Conservation (phyloP, 176 grass and related monocot species). For the Secale cereale region DNA sequence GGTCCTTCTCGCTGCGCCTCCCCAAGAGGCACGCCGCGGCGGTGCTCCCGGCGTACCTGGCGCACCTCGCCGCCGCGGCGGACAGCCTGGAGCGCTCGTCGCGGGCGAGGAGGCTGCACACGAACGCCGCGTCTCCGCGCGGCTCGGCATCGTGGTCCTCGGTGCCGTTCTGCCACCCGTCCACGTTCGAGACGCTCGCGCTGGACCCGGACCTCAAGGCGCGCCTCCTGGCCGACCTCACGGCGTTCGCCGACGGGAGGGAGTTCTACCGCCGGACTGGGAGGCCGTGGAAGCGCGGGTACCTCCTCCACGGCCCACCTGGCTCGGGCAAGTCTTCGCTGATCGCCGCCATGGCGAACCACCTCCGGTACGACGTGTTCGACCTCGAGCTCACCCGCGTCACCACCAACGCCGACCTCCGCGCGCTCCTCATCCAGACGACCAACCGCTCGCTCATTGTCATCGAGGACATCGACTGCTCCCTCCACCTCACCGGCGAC, state of each 20-base stretch:
- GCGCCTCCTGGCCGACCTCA: conserved; percentile 69
- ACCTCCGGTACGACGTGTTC: conserved; percentile 92
- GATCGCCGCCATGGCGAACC: conserved; percentile 91
- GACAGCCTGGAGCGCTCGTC: conserved; percentile 80
- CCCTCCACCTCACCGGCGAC: conserved; percentile 83
- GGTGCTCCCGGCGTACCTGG: conserved; percentile 68
- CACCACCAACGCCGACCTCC: conserved; percentile 71
- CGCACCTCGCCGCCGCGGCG: conserved; percentile 60
- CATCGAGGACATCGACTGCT: conserved; percentile 98
- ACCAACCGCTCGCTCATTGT: conserved; percentile 89
- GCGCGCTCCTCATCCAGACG: conserved; percentile 80
- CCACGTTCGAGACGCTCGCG: conserved; percentile 90
- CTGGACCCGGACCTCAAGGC: conserved; percentile 68
- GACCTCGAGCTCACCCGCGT: conserved; percentile 94
- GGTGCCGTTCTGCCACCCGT: conserved; percentile 80
- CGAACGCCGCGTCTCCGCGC: conserved; percentile 47
- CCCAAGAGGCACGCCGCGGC: conserved; percentile 71
- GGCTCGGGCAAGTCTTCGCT: conserved; percentile 91
- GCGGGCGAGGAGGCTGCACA: conserved; percentile 69
- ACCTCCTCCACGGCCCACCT: conserved; percentile 81
- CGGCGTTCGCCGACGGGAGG: conserved; percentile 56
- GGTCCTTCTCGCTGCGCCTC: conserved; percentile 82
- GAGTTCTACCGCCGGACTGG: conserved; percentile 86
- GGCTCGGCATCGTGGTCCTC: conserved; percentile 66
- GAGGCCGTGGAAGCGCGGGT: conserved; percentile 85